phyloP scores from a whole-genome alignment of 805 yeast species.

The Jamesozyma hellenica region DNA sequence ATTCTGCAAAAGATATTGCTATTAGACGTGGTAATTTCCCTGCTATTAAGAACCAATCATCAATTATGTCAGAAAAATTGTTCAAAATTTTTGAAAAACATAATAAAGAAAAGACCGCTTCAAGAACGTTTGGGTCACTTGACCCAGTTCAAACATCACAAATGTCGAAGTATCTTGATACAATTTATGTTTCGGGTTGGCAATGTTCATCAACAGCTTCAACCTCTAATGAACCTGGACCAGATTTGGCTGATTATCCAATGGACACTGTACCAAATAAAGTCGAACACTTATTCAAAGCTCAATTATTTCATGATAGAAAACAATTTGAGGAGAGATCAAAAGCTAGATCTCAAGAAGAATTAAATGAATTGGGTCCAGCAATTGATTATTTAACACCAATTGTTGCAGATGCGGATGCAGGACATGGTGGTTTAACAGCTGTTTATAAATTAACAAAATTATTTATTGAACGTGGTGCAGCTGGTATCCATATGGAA shows the following conservation, averaged over 20 bases:
- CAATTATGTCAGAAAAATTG: slow-evolving; percentile 72
- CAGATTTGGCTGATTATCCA: slow-evolving; percentile 97
- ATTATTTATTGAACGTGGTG: slow-evolving; percentile 94
- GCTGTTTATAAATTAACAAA: slow-evolving; percentile 93
- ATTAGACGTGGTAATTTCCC: slow-evolving; percentile 74
- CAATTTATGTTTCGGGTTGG: slow-evolving; percentile 95
- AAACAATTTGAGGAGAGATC: slow-evolving; percentile 85
- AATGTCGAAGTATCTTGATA: slow-evolving; percentile 91
- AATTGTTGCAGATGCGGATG: slow-evolving; percentile 94
- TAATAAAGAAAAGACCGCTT: slow-evolving; percentile 49
- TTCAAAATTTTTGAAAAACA: slow-evolving; percentile 62
- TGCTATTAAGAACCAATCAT: slow-evolving; percentile 59
- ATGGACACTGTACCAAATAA: slow-evolving; percentile 98
- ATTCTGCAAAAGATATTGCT: slow-evolving; percentile 82
- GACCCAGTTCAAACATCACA: slow-evolving; percentile 94
- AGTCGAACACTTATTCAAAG: slow-evolving; percentile 93
- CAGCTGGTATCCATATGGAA: slow-evolving; percentile 97
- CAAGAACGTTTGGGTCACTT: slow-evolving; percentile 90
- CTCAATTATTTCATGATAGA: slow-evolving; percentile 94
- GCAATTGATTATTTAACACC: slow-evolving; percentile 87
- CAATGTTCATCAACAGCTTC: slow-evolving; percentile 98
- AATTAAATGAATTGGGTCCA: slow-evolving; percentile 58
- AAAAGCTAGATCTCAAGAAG: slow-evolving; percentile 40
- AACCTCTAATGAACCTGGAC: slow-evolving; percentile 94
- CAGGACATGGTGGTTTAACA: slow-evolving; percentile 98